Evolutionary conservation across 2,329 filamentous ascomycete species (phyloP), one percentile per base, ranked within the genome.

Genomic region (Fusarium sarcochroum): DNA sequence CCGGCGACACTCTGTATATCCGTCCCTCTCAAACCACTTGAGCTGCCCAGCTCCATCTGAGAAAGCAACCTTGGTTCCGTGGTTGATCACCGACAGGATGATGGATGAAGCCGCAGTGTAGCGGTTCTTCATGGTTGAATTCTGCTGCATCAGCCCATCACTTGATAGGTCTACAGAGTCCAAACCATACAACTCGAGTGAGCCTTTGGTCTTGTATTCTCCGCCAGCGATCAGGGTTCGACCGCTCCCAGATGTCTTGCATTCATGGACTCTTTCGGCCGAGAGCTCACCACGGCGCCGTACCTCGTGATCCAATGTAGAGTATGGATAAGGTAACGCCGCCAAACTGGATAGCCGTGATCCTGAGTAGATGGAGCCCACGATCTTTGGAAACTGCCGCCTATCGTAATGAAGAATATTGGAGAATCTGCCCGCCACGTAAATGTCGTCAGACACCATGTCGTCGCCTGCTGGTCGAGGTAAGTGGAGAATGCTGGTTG

Each of bases 21-120:
- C 94, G 74, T 98, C 93, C 35, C 94, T 86, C 79, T 98, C 95
- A 44, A 97, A 89, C 94, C 95, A 98, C 77, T 93, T 95, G 66
- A 98, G 79, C 50, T 91, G 89, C 0, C 95, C 95, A 23, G 93
- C 89, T 1, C 92, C 92, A 74, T 98, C 95, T 4, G 93, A 93
- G 69, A 92, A 92, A 18, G 93, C 93, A 32, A 98, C 86, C 6
- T 92, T 87, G 9, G 91, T 91, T 6, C 95, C 95, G 69, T 98
- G 95, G 17, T 90, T 89, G 6, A 90, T 88, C 1, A 96, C 91
- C 0, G 92, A 93, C 14, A 98, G 84, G 3, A 98, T 83, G 74
- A 96, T 96, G 10, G 93, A 92, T 41, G 87, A 85, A 1, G 92
- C 92, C 0, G 92, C 92, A 6, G 92, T 95, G 76, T 97, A 93